Evolutionary conservation across 2,329 filamentous ascomycete genomes (phyloP).

Genomic region (Myriosclerotinia curreyana): DNA sequence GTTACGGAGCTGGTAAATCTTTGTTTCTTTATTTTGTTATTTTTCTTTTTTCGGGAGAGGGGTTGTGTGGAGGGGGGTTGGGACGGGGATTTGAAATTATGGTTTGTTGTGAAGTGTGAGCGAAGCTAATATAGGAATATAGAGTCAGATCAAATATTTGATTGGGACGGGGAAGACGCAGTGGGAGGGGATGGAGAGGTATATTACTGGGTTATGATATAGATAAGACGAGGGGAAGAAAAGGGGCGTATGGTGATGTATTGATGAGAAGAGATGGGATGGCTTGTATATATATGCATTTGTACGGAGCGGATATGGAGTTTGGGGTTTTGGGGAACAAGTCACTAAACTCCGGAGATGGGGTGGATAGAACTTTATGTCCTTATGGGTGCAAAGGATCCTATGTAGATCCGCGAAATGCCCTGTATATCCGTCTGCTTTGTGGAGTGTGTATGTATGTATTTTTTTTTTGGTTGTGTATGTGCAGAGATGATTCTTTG

Average conservation of each 20-base stretch:
- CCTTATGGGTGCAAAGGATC: neutral
- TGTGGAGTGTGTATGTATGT: neutral
- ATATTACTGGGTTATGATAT: conserved; percentile 49
- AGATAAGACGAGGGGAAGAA: no score
- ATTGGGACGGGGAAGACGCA: conserved; percentile 63
- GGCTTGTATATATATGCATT: conserved; percentile 13
- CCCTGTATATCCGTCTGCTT: neutral
- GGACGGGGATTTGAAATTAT: neutral
- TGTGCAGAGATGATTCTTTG: conserved; percentile 7
- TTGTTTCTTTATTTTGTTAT: neutral
- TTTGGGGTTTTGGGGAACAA: neutral
- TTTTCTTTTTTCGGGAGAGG: neutral
- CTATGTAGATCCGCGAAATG: neutral
- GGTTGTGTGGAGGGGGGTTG: neutral
- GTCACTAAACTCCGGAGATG: neutral
- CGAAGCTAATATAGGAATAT: conserved; percentile 13
- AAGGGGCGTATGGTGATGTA: conserved; percentile 4
- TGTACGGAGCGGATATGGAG: neutral
- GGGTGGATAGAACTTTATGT: neutral
- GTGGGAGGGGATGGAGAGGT: conserved; percentile 61
- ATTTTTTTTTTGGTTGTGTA: neutral
- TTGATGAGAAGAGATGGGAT: neutral
- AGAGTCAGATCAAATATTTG: conserved; percentile 61
- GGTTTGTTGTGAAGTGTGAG: no score
- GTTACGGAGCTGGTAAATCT: conserved; percentile 56